Evolutionary conservation across 768 basidiomycete species (phyloP), one percentile per base, ranked within the genome.

Genomic region (Naganishia vishniacii): DNA sequence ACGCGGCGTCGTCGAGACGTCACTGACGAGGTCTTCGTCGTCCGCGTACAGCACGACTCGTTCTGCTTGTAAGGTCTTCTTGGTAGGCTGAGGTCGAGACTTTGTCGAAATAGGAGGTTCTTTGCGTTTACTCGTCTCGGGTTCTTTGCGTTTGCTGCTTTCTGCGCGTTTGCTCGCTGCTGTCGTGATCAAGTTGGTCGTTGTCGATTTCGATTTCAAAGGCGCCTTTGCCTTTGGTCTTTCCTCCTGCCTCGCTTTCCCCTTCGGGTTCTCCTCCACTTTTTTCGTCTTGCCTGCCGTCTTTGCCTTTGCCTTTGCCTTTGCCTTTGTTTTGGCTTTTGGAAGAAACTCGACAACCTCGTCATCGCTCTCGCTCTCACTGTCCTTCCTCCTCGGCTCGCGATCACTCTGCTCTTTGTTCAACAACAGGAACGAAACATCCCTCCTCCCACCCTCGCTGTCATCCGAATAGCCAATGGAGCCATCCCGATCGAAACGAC

Each of bases 401-500:
- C 20, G 11, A 18, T 34, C 18, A n/a, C n/a, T n/a, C n/a, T n/a
- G n/a, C n/a, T n/a, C n/a, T n/a, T n/a, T n/a, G n/a, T n/a, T n/a
- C n/a, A n/a, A n/a, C n/a, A n/a, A n/a, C n/a, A n/a, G n/a, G n/a
- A 56, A 56, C 53, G 53, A 56, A 56, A 40, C 53, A 56, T 56
- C 53, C 53, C 53, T 20, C 20, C 32, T 29, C 3, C 53, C 53
- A 6, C 53, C 53, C 3, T 40, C 53, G 12, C 20, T 29, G 40
- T 56, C 53, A 40, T 34, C 40, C 11, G 53, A 56, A 56, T 56
- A 56, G 16, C 34, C 53, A 25, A 56, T 56, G 0, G 34, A 37
- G 31, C 18, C 49, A 7, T 44, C 42, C 42, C 42, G 37, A 16
- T 8, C 9, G 37, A 40, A 40, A 8, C 37, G 37, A 40, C 37